These are phyloP conservation scores for Phytophthora multivora DNA, from an alignment of 352 stramenopile genomes.

Conservation along the genomic window DNA sequence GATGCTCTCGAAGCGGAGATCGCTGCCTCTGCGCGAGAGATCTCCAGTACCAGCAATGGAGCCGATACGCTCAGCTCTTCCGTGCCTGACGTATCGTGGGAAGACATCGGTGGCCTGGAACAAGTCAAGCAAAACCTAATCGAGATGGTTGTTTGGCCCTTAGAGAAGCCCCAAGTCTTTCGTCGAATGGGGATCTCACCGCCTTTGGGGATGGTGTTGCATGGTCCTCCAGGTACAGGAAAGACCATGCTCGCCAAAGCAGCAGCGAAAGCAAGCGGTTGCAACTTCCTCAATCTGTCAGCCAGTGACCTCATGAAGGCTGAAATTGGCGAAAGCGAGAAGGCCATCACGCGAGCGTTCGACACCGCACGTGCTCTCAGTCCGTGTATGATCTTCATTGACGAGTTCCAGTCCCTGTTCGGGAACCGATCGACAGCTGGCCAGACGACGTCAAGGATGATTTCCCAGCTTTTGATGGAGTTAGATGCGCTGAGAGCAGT, in stretches of 20 bases:
- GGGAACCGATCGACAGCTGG: conserved; percentile 75
- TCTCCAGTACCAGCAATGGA: conserved; percentile 42
- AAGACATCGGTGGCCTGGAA: conserved; percentile 75
- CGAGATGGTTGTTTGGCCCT: conserved; percentile 88
- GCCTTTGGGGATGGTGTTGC: conserved; percentile 74
- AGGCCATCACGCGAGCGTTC: conserved; percentile 74
- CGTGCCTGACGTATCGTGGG: conserved; percentile 69
- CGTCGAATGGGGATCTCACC: conserved; percentile 80
- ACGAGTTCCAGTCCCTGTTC: conserved; percentile 90
- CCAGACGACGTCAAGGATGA: conserved; percentile 83
- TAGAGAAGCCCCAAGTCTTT: conserved; percentile 84
- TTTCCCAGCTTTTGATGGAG: conserved; percentile 85
- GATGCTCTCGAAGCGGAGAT: conserved; percentile 47
- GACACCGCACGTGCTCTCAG: conserved; percentile 72
- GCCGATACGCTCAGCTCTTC: conserved; percentile 47
- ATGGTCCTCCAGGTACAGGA: conserved; percentile 81
- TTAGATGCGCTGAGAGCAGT: conserved; percentile 73
- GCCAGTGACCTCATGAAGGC: conserved; percentile 82
- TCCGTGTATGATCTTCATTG: conserved; percentile 88
- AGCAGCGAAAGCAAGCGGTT: conserved; percentile 73
- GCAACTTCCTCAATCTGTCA: conserved; percentile 82
- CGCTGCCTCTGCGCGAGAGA: conserved; percentile 46
- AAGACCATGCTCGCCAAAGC: conserved; percentile 90
- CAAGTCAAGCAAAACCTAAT: conserved; percentile 76
- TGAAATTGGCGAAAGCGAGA: conserved; percentile 87